Base-by-base conservation (phyloP, 257 asterid genomes). In the Ophiorrhiza pumila region DNA sequence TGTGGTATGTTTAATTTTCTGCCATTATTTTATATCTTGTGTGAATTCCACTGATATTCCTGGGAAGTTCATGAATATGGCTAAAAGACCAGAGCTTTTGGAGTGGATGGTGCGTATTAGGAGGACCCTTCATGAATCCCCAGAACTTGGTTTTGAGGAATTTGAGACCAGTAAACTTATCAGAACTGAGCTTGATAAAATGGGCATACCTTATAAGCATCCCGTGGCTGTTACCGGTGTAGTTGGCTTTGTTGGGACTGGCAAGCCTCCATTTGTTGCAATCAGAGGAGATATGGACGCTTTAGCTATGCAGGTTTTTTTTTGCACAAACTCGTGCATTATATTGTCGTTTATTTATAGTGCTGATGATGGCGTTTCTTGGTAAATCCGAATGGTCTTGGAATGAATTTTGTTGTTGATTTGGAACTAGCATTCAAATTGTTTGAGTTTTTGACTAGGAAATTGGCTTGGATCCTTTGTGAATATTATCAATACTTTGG, bases 221-320 rank as follows among this genome's bases (percentile, higher is more conserved):
- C 93, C 91, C 18, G 75, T 86, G 57, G 93, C 90, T 78, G 82
- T 76, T 50, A 90, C 96, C 71, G 96, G 96, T 23, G 78, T 87
- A 17, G 87, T 86, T 57, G 93, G 86, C 45, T 83, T 59, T 52
- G 80, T 87, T 78, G 96, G 96, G 25, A 80, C 84, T 37, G 93
- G 93, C 37, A 76, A 84, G 14, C 84, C 88, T 29, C 93, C 96
- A 11, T 86, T 86, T 80, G 88, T 89, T 29, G 96, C 90, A 42
- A 50, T 89, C 31, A 82, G 91, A 84, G 96, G 91, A 22, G 93
- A 90, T 78, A 87, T 90, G 91, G 96, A 87, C 71, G 93, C 96
- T 64, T 85, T 87, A 66, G 74, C 87, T 57, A 79, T 86, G 79
- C 85, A 87, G 89, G 96, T 85, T 74, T 62, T 12, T 50, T 22